These are phyloP conservation scores for Teunomyces stri DNA, from an alignment of 805 yeast species.

Conservation along the genomic window DNA sequence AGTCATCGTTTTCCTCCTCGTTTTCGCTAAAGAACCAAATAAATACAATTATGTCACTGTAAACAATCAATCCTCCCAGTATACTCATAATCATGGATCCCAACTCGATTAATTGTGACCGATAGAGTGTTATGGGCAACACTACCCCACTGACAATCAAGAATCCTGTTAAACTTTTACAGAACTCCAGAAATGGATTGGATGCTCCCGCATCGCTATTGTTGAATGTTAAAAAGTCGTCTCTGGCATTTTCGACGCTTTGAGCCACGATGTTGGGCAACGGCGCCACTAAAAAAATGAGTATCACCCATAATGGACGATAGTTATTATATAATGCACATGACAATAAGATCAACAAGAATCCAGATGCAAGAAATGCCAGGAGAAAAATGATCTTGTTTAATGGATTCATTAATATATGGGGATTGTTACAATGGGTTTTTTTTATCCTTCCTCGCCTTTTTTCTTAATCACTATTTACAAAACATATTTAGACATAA, in stretches of 20 bases:
- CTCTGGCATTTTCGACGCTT: constrained; percentile 36
- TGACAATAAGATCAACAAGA: constrained; percentile 40
- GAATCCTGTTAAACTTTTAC: constrained; percentile 39
- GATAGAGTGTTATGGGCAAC: constrained; percentile 42
- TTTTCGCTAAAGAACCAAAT: constrained; percentile 46
- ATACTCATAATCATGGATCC: constrained; percentile 45
- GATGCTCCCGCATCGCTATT: constrained; percentile 39
- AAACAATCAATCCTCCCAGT: constrained; percentile 44
- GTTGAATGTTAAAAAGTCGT: constrained; percentile 44
- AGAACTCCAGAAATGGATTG: constrained; percentile 36
- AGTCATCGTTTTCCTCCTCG: constrained; percentile 46
- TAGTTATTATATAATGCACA: constrained; percentile 46
- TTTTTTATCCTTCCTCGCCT: background rate
- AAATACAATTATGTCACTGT: constrained; percentile 41
- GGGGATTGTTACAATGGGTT: background rate
- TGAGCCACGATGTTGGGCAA: constrained; percentile 41
- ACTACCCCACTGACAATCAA: constrained; percentile 44
- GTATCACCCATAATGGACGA: constrained; percentile 42
- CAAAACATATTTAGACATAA: background rate
- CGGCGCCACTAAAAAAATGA: constrained; percentile 43
- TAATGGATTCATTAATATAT: constrained; percentile 38
- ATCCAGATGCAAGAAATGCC: constrained; percentile 46
- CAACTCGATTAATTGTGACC: constrained; percentile 32
- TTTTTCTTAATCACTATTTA: constrained; percentile 1
- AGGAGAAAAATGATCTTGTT: constrained; percentile 46